Evolutionary conservation across 257 asterid genomes (phyloP), one percentile per base, ranked within the genome.

Genomic region (Gentiana straminea): DNA sequence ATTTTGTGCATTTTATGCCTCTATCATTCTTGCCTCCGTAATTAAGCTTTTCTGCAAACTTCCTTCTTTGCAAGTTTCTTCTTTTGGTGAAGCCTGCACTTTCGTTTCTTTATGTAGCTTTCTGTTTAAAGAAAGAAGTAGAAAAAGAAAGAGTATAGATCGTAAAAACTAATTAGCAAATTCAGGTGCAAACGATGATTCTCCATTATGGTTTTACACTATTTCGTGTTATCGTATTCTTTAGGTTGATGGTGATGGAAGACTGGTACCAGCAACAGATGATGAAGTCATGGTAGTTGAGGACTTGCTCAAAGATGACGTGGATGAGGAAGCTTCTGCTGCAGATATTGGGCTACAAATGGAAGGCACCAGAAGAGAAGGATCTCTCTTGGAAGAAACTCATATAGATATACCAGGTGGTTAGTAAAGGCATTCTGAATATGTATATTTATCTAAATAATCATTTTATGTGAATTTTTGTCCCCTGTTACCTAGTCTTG

Each of bases 251-350:
- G 95, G 84, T 52, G 64, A 75, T 70, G 98, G 98, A 60, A 79
- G 77, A 70, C 73, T 90, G 75, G 98, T 90, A 43, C 98, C 98
- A n/a, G 98, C 95, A 53, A 90, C 98, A 50, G 89, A 86, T 37
- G 94, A 84, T 72, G 95, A 90, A 65, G 79, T 89, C 68, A 77
- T 81, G 75, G 86, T 68, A 43, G 96, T 84, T 32, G 91, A 81
- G 71, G 81, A 77, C 76, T 78, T 90, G 78, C 80, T 82, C 53
- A 87, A 71, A 58, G 89, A 74, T 66, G 91, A 81, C 57, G 76
- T 72, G 68, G 63, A 63, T 66, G 77, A 77, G 70, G 57, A 58
- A 37, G 59, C 58, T 35, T 68, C 39, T 55, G 66, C 64, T 55
- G 53, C 65, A 33, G 74, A 81, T 49, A 32, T 66, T 7, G 69